Evolutionary conservation across 2,329 filamentous ascomycete genomes (phyloP).

Genomic region (Trichophyton verrucosum): DNA sequence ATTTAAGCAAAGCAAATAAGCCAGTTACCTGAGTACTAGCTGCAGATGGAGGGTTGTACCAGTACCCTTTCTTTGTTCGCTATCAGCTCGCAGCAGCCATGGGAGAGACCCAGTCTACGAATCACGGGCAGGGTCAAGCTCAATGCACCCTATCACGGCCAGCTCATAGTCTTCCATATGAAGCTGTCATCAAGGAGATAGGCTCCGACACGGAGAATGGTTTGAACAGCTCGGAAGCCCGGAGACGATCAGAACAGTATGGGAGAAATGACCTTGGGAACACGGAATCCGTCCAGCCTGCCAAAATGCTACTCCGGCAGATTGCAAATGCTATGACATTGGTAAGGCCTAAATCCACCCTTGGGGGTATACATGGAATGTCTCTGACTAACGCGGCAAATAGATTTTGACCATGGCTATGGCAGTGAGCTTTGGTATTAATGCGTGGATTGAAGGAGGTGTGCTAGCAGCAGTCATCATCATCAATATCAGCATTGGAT

Average conservation of each 20-base stretch:
- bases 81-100: background rate
- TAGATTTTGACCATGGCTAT: slow-evolving; percentile 43
- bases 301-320: slow-evolving; percentile 52
- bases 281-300: slow-evolving; percentile 18
- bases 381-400: slow-evolving; percentile 19
- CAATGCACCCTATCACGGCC: slow-evolving; percentile 43
- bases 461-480: slow-evolving; percentile 46
- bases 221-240: slow-evolving; percentile 43
- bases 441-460: slow-evolving; percentile 49
- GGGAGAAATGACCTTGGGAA: slow-evolving; percentile 56
- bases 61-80: background rate
- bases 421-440: slow-evolving; percentile 45
- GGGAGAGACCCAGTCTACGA: background rate
- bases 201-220: slow-evolving; percentile 46
- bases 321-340: slow-evolving; percentile 56
- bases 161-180: slow-evolving; percentile 49
- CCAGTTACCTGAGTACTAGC: no score
- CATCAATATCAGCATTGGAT: slow-evolving; percentile 47
- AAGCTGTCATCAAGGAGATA: slow-evolving; percentile 44
- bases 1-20: no score
- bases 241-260: slow-evolving; percentile 42
- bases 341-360: slow-evolving; percentile 27
- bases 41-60: background rate
- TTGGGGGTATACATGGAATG: background rate
- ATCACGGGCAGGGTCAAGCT: background rate